These are phyloP conservation scores for Trametes coccinea DNA, from an alignment of 768 basidiomycete genomes.

Conservation along the genomic window DNA sequence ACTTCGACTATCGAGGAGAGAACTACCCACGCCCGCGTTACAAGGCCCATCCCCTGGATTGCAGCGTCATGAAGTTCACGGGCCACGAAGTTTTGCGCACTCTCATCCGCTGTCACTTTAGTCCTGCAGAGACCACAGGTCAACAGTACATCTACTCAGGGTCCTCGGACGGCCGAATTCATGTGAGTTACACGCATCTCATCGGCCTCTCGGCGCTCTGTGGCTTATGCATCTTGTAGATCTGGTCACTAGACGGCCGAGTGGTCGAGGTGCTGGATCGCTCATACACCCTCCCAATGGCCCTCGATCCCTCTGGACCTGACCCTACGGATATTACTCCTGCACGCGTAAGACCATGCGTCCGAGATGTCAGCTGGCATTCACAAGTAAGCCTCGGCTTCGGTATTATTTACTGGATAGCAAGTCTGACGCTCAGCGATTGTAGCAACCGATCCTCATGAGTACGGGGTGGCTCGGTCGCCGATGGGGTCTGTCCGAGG, in stretches of 20 bases:
- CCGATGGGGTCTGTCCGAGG: conserved; percentile 40
- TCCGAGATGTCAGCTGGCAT: conserved; percentile 97
- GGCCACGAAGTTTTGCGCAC: conserved; percentile 91
- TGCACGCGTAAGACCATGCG: conserved; percentile 47
- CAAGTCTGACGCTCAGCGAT: background rate
- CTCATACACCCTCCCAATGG: conserved; percentile 65
- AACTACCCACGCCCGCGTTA: conserved; percentile 63
- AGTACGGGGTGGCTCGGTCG: conserved; percentile 84
- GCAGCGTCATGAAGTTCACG: conserved; percentile 93
- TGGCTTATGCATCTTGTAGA: conserved; percentile 45
- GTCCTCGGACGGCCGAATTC: conserved; percentile 80
- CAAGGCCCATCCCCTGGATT: conserved; percentile 79
- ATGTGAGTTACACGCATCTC: conserved; percentile 51
- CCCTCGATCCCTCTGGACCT: conserved; percentile 68
- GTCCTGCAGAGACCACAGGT: conserved; percentile 89
- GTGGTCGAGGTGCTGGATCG: conserved; percentile 85
- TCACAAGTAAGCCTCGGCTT: conserved; percentile 51
- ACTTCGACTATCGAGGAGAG: conserved; percentile 81
- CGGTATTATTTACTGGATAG: too few species aligned
- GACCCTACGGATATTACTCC: conserved; percentile 42
- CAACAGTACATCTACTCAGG: conserved; percentile 94
- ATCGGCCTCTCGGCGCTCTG: background rate
- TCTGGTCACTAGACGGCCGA: conserved; percentile 93
- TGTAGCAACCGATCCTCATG: conserved; percentile 85
- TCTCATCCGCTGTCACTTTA: conserved; percentile 95